A percentile compares a stretch with the other conserved stretches of the same genome.
Conservation (phyloP, 75 land plant genomes). For the Isoetes taiwanensis region DNA sequence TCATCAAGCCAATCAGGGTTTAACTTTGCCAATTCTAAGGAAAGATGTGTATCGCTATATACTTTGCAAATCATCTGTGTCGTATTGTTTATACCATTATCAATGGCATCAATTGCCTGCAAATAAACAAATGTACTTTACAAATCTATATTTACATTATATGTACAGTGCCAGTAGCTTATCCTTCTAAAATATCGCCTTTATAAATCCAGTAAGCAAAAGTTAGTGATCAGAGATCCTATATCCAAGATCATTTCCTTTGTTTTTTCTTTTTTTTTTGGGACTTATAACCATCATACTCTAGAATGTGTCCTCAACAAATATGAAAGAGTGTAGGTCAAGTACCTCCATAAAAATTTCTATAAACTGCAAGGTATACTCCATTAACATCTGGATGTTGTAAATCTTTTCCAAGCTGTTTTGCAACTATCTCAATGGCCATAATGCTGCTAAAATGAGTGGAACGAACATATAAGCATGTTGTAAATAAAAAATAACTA, state of each 20-base stretch:
- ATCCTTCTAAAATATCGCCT: background rate
- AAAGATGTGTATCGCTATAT: conserved; percentile 14
- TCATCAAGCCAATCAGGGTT: conserved; percentile 24
- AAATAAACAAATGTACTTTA: background rate
- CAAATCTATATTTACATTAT: background rate
- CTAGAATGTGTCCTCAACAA: background rate
- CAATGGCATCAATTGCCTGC: conserved; percentile 22
- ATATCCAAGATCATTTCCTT: background rate
- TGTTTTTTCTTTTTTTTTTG: background rate
- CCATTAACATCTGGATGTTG: conserved; percentile 17
- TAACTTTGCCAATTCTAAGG: conserved; percentile 9
- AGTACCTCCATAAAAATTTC: conserved; percentile 23
- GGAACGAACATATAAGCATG: conserved; percentile 4
- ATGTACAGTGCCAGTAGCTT: background rate
- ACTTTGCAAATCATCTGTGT: conserved; percentile 17
- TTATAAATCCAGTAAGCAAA: too few relatives aligned
- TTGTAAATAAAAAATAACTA: background rate
- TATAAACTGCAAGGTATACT: conserved; percentile 16
- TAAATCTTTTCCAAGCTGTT: conserved; percentile 6
- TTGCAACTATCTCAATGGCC: conserved; percentile 18
- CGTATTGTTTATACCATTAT: conserved; percentile 25
- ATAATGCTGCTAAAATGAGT: too few relatives aligned
- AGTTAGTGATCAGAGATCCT: too few relatives aligned
- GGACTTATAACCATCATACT: background rate
- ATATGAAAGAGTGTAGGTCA: background rate